phyloP scores from a whole-genome alignment of 352 stramenopile species.

The Peronospora destructor region DNA sequence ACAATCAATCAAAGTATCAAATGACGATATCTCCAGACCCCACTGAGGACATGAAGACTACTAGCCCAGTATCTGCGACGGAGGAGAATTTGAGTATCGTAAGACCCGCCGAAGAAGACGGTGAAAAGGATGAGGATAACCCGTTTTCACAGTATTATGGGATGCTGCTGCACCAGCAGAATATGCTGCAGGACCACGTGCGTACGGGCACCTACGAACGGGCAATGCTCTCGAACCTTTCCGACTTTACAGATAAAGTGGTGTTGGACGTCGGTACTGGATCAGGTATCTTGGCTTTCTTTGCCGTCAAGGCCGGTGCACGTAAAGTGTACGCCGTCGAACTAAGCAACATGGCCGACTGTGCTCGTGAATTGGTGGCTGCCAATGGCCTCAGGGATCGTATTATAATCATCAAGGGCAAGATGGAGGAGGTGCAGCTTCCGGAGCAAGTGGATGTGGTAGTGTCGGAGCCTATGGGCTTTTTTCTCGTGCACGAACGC shows the following conservation, averaged over 20 bases:
- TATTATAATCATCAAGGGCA: conserved; percentile 96
- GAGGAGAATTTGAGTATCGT: too few species aligned
- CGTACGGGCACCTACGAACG: conserved; percentile 98
- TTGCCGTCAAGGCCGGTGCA: conserved; percentile 95
- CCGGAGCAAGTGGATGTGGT: conserved; percentile 97
- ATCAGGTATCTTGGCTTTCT: conserved; percentile 98
- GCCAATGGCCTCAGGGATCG: conserved; percentile 93
- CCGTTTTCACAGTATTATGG: conserved; percentile 93
- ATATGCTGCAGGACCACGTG: conserved; percentile 99
- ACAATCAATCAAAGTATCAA: too few species aligned
- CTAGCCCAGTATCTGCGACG: too few species aligned
- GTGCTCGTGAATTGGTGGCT: conserved; percentile 90
- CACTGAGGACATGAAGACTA: too few species aligned
- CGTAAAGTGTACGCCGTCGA: conserved; percentile 92
- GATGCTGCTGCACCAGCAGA: conserved; percentile 97
- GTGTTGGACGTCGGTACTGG: conserved; percentile 99
- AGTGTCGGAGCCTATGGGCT: conserved; percentile 99
- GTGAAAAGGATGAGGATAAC: conserved; percentile 66
- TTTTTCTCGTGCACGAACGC: conserved; percentile 98
- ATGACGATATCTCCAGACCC: too few species aligned
- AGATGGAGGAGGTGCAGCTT: conserved; percentile 95
- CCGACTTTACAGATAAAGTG: conserved; percentile 95
- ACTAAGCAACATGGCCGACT: conserved; percentile 97
- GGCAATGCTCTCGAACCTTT: conserved; percentile 94
- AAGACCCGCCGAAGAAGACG: neutral